A percentile compares a stretch with the other conserved stretches of the same genome.
Evolutionary conservation across 2,329 filamentous ascomycete species (phyloP).

Genomic region (Rutstroemia sp.): DNA sequence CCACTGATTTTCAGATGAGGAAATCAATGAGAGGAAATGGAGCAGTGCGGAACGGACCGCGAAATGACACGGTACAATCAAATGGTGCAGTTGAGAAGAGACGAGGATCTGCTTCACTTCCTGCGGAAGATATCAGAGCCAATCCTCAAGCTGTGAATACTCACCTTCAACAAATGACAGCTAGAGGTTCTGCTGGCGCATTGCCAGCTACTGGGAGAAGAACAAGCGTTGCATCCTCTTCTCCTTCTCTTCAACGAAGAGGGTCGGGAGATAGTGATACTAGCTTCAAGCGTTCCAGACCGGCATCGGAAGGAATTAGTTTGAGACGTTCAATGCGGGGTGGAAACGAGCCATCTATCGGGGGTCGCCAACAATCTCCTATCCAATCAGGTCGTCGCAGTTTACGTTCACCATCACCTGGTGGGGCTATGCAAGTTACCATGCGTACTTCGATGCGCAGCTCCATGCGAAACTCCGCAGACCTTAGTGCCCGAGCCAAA

Average conservation of each 20-base stretch:
- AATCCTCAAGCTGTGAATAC: constrained; percentile 17
- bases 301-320: constrained; percentile 41
- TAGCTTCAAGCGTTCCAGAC: constrained; percentile 66
- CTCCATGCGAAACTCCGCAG: constrained; percentile 29
- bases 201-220: constrained; percentile 10
- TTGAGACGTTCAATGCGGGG: constrained; percentile 72
- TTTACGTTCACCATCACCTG: constrained; percentile 63
- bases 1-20: constrained; percentile 23
- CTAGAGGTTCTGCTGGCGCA: constrained; percentile 16
- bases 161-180: constrained; percentile 19
- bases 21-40: constrained; percentile 26
- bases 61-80: constrained; percentile 16
- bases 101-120: constrained; percentile 26
- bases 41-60: constrained; percentile 20
- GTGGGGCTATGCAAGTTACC: constrained; percentile 36
- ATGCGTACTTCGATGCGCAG: constrained; percentile 30
- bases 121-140: constrained; percentile 11
- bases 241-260: constrained; percentile 40
- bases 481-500: constrained; percentile 14
- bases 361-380: constrained; percentile 29
- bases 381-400: constrained; percentile 55
- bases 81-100: constrained; percentile 31
- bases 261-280: constrained; percentile 66
- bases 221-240: constrained; percentile 4
- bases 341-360: constrained; percentile 23